Base-by-base conservation (phyloP, 164 flowering plant genomes). In the Saururus chinensis region DNA sequence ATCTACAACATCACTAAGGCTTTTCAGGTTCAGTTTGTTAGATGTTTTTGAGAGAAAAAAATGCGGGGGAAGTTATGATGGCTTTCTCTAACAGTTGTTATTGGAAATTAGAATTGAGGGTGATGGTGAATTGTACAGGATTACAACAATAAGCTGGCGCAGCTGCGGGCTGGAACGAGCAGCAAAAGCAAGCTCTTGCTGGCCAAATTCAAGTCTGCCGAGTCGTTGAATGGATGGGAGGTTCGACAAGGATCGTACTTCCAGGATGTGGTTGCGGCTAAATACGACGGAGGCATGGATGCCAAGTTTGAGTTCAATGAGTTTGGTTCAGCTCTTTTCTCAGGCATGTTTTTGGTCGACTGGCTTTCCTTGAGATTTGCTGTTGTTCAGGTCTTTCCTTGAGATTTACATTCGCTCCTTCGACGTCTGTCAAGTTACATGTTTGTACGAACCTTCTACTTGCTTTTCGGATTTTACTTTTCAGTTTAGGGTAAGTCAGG, bases 231-330 rank as follows among this genome's bases (percentile, higher is more conserved):
- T 9, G 97, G 89, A 19, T 93, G 99, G 99, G 91, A 86, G 66
- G 86, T 85, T 64, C 81, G 87, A 25, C 74, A 78, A 56, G 97
- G 97, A 66, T 85, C 92, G 40, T 90, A 90, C 73, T 88, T 93
- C 66, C 86, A 86, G 76, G 98, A 93, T 77, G 86, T 76, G 48
- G 63, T 80, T 67, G 83, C 89, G 56, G 49, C 86, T 19, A 93
- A 88, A 69, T 93, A 88, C 65, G 98, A 93, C 69, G 98, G 81
- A 58, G 98, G 95, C 59, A 88, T 93, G 96, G 92, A 93, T 68
- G 97, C 96, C 53, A 85, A 78, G 52, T 88, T 93, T 72, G 89
- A 85, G 75, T 84, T 80, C 69, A 84, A 86, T 10, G 97, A 89
- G 66, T 61, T 68, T 7, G 92, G 89, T 35, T 71, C 81, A 19